Conservation (phyloP, 2,329 filamentous ascomycete species). For the Coniochaeta pulveracea region DNA sequence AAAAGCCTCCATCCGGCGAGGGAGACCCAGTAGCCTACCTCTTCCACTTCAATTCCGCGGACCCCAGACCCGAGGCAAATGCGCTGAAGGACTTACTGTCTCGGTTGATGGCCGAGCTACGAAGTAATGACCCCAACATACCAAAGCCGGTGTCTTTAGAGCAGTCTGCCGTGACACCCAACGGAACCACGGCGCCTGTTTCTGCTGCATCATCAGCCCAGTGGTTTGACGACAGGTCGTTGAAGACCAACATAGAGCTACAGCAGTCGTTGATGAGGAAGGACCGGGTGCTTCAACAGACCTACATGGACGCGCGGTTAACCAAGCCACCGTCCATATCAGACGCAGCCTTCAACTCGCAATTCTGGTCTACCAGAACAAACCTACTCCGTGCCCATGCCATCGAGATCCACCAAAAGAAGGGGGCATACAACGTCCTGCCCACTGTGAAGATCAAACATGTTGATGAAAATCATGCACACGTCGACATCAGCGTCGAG, state of each 20-base stretch:
- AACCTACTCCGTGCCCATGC: slow-evolving; percentile 82
- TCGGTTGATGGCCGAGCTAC: slow-evolving; percentile 59
- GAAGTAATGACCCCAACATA: slow-evolving; percentile 40
- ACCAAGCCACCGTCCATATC: slow-evolving; percentile 80
- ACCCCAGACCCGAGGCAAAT: slow-evolving; percentile 75
- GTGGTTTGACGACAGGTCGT: slow-evolving; percentile 70
- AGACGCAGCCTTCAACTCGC: slow-evolving; percentile 69
- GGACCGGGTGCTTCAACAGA: slow-evolving; percentile 63
- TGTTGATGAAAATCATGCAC: slow-evolving; percentile 56
- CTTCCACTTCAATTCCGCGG: slow-evolving; percentile 78
- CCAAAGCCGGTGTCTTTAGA: slow-evolving; percentile 31
- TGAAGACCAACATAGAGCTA: slow-evolving; percentile 68
- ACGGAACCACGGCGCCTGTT: slow-evolving; percentile 19
- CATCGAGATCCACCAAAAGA: slow-evolving; percentile 76
- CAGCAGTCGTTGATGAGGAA: slow-evolving; percentile 84
- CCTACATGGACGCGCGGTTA: slow-evolving; percentile 74
- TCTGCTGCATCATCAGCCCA: no score
- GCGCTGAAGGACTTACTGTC: slow-evolving; percentile 74
- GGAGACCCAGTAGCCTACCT: slow-evolving; percentile 60
- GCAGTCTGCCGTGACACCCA: slow-evolving; percentile 12
- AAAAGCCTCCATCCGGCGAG: slow-evolving; percentile 45
- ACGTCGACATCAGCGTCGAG: slow-evolving; percentile 78
- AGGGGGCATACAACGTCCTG: slow-evolving; percentile 87
- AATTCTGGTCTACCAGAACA: slow-evolving; percentile 89
- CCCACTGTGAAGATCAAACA: slow-evolving; percentile 76